phyloP scores from a whole-genome alignment of 208 protist genomes.

The Leishmania martiniquensis region DNA sequence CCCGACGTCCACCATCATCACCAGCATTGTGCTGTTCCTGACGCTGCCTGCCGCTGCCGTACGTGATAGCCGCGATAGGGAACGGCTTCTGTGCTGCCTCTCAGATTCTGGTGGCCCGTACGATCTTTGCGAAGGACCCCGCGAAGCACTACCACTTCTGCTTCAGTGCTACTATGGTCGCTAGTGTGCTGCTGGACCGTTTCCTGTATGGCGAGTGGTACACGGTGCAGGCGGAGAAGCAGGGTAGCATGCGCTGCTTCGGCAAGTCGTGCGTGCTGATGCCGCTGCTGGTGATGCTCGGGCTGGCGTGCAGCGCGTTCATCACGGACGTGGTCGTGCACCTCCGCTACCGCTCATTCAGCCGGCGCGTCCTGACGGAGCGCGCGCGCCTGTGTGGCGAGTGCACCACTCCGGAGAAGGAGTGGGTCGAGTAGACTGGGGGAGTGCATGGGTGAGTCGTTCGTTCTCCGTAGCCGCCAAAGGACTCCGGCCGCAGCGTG shows the following conservation, averaged over 20 bases:
- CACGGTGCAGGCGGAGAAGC: conserved; percentile 48
- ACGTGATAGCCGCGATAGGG: conserved; percentile 51
- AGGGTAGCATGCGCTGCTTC: conserved; percentile 27
- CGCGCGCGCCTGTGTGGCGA: conserved; percentile 40
- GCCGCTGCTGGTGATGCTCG: conserved; percentile 51
- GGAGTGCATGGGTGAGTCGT: not conserved
- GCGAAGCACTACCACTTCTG: conserved; percentile 80
- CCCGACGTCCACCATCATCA: conserved; percentile 40
- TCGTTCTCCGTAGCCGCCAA: not conserved
- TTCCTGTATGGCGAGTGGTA: conserved; percentile 77
- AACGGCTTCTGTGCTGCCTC: conserved; percentile 61
- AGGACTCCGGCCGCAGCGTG: not conserved
- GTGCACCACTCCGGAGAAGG: conserved; percentile 10
- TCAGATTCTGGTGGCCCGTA: conserved; percentile 60
- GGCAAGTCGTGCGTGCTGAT: conserved; percentile 41
- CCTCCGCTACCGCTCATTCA: conserved; percentile 42
- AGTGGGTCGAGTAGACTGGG: not conserved
- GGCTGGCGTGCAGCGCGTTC: conserved; percentile 36
- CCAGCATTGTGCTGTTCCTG: conserved; percentile 49
- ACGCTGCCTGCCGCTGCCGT: conserved; percentile 45
- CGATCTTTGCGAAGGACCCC: conserved; percentile 65
- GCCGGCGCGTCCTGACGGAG: conserved; percentile 41
- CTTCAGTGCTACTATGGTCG: conserved; percentile 36
- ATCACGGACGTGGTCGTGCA: conserved; percentile 42
- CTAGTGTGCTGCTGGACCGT: conserved; percentile 57